Evolutionary conservation across 1,284 basidiomycete species (phyloP).

Genomic region (Leccinum pachyderme): DNA sequence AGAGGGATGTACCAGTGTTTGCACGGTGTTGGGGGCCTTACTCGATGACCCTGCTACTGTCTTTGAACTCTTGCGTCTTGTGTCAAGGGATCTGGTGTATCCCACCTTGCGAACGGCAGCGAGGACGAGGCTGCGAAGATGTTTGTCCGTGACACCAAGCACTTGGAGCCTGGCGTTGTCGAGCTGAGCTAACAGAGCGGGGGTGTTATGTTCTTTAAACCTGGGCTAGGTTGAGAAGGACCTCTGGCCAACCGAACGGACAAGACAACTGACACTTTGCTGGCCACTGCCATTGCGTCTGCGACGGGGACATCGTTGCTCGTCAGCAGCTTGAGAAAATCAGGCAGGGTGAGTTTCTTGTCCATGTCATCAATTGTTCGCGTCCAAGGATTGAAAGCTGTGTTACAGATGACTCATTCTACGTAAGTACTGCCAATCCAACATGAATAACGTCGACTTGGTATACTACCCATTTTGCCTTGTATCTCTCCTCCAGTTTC

Average conservation of each 20-base stretch:
- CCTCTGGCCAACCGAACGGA: background rate
- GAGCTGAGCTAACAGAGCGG: slow-evolving; percentile 53
- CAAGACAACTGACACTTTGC: slow-evolving; percentile 65
- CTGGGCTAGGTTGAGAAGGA: slow-evolving; percentile 39
- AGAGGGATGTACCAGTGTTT: slow-evolving; percentile 24
- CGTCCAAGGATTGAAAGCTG: background rate
- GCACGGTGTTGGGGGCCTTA: slow-evolving; percentile 11
- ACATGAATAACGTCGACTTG: slow-evolving; percentile 12
- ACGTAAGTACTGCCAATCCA: slow-evolving; percentile 3
- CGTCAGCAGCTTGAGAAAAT: slow-evolving; percentile 74
- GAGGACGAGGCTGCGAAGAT: slow-evolving; percentile 62
- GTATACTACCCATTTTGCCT: slow-evolving; percentile 21
- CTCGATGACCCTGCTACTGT: slow-evolving; percentile 10
- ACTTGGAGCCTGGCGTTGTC: slow-evolving; percentile 58
- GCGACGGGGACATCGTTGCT: slow-evolving; percentile 60
- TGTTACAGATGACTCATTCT: slow-evolving; percentile 4
- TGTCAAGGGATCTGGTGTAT: slow-evolving; percentile 36
- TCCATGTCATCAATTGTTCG: slow-evolving; percentile 16
- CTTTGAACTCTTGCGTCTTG: background rate
- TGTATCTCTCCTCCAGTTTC: slow-evolving; percentile 4
- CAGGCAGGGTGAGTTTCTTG: slow-evolving; percentile 61
- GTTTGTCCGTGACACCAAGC: slow-evolving; percentile 64
- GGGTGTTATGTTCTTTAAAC: slow-evolving; percentile 73
- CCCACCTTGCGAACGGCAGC: slow-evolving; percentile 65
- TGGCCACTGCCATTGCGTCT: slow-evolving; percentile 75